These are phyloP conservation scores for Carallia pectinifolia DNA, from an alignment of 345 rosid species.

Conservation along the genomic window DNA sequence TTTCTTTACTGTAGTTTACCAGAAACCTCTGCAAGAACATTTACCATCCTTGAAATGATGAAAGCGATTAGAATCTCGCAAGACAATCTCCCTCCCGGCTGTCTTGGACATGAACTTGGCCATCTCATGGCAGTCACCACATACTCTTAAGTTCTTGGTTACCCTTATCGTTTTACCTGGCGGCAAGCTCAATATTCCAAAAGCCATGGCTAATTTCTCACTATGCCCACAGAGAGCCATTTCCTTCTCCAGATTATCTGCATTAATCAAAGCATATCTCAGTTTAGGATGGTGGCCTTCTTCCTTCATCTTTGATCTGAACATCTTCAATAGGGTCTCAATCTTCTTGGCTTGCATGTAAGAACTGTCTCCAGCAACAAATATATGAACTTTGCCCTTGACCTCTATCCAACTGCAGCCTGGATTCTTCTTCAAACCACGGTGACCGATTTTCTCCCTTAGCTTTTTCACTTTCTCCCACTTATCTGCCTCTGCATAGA, in stretches of 20 bases:
- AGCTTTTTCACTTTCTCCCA: constrained; percentile 30
- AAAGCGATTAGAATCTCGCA: constrained; percentile 40
- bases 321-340: constrained; percentile 13
- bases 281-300: constrained; percentile 18
- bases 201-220: constrained; percentile 38
- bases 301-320: constrained; percentile 29
- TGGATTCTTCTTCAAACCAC: constrained; percentile 27
- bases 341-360: constrained; percentile 20
- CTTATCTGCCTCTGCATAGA: constrained; percentile 33
- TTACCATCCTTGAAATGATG: constrained; percentile 36
- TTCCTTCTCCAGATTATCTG: constrained; percentile 27
- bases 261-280: constrained; percentile 25
- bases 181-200: constrained; percentile 26
- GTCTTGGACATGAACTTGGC: constrained; percentile 34
- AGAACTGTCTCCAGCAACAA: constrained; percentile 25
- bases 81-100: constrained; percentile 28
- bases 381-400: constrained; percentile 24
- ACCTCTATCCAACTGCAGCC: constrained; percentile 40
- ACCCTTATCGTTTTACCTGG: constrained; percentile 29
- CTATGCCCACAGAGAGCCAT: constrained; percentile 36
- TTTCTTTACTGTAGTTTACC: constrained; percentile 13
- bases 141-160: constrained; percentile 31
- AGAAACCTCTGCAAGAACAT: constrained; percentile 43
- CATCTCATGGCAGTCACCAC: constrained; percentile 36
- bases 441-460: constrained; percentile 21